phyloP scores from a whole-genome alignment of 306 rosid genomes.

The Fagus sylvatica region DNA sequence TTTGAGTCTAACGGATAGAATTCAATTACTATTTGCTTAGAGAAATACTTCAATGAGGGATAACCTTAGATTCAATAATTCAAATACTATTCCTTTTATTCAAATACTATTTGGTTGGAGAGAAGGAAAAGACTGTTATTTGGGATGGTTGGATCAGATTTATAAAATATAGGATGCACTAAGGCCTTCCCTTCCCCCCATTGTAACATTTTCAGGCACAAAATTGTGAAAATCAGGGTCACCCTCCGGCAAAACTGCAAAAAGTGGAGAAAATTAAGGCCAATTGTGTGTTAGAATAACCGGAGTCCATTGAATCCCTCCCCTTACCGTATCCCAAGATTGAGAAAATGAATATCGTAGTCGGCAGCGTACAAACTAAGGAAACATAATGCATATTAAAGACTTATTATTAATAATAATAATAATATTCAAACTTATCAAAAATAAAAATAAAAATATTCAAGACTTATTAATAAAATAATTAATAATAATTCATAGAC shows the following conservation, averaged over 20 bases:
- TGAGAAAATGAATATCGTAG: conserved; percentile 31
- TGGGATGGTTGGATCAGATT: too few relatives aligned
- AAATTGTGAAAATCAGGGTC: background rate
- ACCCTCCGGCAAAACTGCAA: conserved; percentile 2
- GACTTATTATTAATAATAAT: background rate
- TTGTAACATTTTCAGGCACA: background rate
- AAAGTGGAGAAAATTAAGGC: conserved; percentile 10
- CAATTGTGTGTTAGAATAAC: background rate
- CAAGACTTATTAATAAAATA: too few relatives aligned
- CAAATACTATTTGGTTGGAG: too few relatives aligned
- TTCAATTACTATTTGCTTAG: too few relatives aligned
- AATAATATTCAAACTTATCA: too few relatives aligned
- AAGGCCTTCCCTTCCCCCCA: background rate
- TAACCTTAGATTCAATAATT: too few relatives aligned
- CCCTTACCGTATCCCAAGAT: conserved; percentile 4
- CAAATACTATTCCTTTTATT: too few relatives aligned
- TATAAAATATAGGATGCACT: too few relatives aligned
- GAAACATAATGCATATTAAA: conserved; percentile 18
- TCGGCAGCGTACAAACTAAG: conserved; percentile 58
- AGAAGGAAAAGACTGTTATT: too few relatives aligned
- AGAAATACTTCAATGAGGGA: too few relatives aligned
- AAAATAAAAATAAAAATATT: too few relatives aligned
- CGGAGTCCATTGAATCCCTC: background rate
- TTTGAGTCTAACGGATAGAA: too few relatives aligned
- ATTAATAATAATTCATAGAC: background rate